Percentiles rank a stretch among this genome's conserved stretches.
Evolutionary conservation across 75 land plant genomes (phyloP).

Genomic region (Isoetes taiwanensis): DNA sequence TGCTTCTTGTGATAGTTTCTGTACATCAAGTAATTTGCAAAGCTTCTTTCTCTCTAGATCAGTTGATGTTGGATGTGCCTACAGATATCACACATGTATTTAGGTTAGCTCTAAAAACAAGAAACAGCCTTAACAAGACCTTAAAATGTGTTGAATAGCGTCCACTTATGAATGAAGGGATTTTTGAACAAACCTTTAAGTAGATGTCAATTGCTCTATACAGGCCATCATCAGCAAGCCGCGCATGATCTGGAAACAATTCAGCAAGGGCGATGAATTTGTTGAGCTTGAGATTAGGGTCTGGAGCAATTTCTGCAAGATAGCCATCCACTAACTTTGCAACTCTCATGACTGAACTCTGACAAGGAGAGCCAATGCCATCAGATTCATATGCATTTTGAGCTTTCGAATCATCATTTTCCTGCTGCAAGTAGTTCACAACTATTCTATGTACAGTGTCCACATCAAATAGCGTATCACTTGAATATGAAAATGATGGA

Average conservation of each 20-base stretch:
- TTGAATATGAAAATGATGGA: constrained; percentile 46
- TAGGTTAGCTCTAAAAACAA: no score
- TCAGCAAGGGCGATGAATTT: constrained; percentile 67
- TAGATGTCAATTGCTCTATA: constrained; percentile 77
- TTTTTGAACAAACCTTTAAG: constrained; percentile 64
- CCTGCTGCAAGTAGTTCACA: constrained; percentile 57
- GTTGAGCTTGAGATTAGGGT: constrained; percentile 61
- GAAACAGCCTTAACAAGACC: no score
- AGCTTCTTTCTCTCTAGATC: constrained; percentile 68
- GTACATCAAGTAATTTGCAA: constrained; percentile 80
- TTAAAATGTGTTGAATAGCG: no score
- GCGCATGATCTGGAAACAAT: constrained; percentile 50
- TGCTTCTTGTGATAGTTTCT: constrained; percentile 85
- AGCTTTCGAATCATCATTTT: constrained; percentile 38
- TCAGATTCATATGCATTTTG: constrained; percentile 43
- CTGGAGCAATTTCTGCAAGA: constrained; percentile 82
- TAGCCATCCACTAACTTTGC: constrained; percentile 57
- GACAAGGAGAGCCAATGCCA: constrained; percentile 45
- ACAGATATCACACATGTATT: constrained; percentile 3
- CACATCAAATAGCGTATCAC: constrained; percentile 68
- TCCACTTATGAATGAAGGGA: no score
- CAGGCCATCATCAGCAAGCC: constrained; percentile 55
- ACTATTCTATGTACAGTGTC: constrained; percentile 66
- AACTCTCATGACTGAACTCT: constrained; percentile 52
- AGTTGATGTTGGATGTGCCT: constrained; percentile 82